Conservation (phyloP, 768 basidiomycete species). For the Serendipita sp. region DNA sequence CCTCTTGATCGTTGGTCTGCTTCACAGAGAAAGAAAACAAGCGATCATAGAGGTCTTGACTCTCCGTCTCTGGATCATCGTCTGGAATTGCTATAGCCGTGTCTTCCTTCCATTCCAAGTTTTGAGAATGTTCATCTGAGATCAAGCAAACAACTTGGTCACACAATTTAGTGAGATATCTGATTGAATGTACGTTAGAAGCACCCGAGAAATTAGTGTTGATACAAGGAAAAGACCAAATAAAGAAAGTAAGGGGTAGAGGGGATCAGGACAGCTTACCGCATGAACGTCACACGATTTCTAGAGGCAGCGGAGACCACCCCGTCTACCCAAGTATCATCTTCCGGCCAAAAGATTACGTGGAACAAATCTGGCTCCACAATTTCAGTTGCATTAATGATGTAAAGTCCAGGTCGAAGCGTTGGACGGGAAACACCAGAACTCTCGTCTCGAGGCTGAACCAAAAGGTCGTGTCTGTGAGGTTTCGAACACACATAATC, state of each 20-base stretch:
- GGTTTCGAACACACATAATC: neutral
- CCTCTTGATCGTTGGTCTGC: conserved; percentile 40
- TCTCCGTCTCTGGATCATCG: conserved; percentile 14
- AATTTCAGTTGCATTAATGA: conserved; percentile 18
- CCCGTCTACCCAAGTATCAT: conserved; percentile 40
- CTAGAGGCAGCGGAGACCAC: conserved; percentile 28
- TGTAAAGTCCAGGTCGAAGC: conserved; percentile 38
- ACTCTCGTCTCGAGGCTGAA: conserved; percentile 12
- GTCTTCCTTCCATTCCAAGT: conserved; percentile 29
- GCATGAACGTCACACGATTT: conserved; percentile 47
- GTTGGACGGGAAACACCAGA: conserved; percentile 14
- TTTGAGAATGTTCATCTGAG: conserved; percentile 30
- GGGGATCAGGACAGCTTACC: conserved; percentile 21
- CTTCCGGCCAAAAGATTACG: conserved; percentile 47
- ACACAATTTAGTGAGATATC: conserved; percentile 43
- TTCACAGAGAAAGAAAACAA: conserved; percentile 39
- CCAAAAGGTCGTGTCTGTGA: conserved; percentile 14
- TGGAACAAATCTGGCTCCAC: conserved; percentile 19
- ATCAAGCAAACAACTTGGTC: conserved; percentile 40
- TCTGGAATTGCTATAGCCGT: conserved; percentile 16
- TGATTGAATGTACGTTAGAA: conserved; percentile 13
- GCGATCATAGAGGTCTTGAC: conserved; percentile 28
- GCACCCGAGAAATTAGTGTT: neutral
- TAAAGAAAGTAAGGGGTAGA: too few species aligned
- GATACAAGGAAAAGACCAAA: too few species aligned